These are phyloP conservation scores for Xylariaceae sp. DNA, from an alignment of 2,329 filamentous ascomycete genomes.

Conservation along the genomic window DNA sequence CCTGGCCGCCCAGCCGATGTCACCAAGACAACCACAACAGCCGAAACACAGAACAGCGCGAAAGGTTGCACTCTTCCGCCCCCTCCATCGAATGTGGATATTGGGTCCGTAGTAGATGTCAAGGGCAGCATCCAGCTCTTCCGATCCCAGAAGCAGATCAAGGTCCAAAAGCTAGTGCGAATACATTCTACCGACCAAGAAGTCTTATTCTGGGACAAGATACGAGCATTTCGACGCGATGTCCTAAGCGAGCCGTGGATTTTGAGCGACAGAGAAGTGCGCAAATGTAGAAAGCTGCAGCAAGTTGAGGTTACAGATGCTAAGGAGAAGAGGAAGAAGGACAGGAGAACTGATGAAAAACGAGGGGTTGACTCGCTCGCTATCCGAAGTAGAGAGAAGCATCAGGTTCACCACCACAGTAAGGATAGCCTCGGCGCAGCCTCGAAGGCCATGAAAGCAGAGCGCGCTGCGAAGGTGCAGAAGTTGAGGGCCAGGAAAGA, in stretches of 20 bases:
- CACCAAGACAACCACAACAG: neutral
- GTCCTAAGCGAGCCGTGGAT: constrained; percentile 53
- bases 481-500: constrained; percentile 10
- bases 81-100: constrained; percentile 31
- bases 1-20: neutral
- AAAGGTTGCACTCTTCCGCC: constrained; percentile 5
- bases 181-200: constrained; percentile 54
- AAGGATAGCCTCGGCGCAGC: constrained; percentile 1
- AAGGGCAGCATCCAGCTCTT: constrained; percentile 50
- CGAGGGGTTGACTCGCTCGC: neutral
- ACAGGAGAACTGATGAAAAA: constrained; percentile 7
- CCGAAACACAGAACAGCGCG: neutral
- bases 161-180: constrained; percentile 45
- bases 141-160: constrained; percentile 48
- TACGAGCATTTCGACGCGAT: constrained; percentile 44
- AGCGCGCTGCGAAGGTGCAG: constrained; percentile 17
- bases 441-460: constrained; percentile 13
- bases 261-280: constrained; percentile 46
- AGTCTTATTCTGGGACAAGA: constrained; percentile 56
- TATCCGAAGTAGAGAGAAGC: neutral
- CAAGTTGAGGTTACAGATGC: constrained; percentile 29
- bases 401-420: neutral
- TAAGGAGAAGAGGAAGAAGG: constrained; percentile 4
- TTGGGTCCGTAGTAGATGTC: constrained; percentile 54
- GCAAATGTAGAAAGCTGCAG: constrained; percentile 46